A percentile compares a stretch with the other conserved stretches of the same genome.
phyloP scores from a whole-genome alignment of 106 monocot species.

The Dendrobium nobile region DNA sequence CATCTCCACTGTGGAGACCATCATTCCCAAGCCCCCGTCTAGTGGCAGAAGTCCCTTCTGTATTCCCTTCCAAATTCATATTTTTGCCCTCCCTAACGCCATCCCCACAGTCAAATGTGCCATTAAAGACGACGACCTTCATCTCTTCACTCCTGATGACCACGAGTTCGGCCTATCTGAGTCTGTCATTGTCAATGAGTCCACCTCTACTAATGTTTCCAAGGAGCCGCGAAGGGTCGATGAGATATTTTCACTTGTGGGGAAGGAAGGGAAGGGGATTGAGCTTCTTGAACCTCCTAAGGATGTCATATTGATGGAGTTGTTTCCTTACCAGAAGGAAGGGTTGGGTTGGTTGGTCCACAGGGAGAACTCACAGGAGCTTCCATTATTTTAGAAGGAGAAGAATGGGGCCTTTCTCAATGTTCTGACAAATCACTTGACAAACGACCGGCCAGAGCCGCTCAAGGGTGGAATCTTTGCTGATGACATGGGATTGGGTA shows the following conservation, averaged over 20 bases:
- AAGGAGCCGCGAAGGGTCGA: too few relatives aligned
- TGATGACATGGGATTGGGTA: slow-evolving; percentile 96
- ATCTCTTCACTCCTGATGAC: slow-evolving; percentile 29
- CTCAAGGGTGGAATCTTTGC: slow-evolving; percentile 90
- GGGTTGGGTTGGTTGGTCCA: slow-evolving; percentile 76
- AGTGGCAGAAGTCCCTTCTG: slow-evolving; percentile 32
- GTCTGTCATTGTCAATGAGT: too few relatives aligned
- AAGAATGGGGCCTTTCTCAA: slow-evolving; percentile 44
- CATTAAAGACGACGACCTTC: slow-evolving; percentile 32
- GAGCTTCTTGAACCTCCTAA: slow-evolving; percentile 40
- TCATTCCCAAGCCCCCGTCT: slow-evolving; percentile 80
- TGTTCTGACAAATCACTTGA: slow-evolving; percentile 63
- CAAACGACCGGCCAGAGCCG: slow-evolving; percentile 51
- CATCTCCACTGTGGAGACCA: slow-evolving; percentile 42
- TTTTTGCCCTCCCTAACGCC: slow-evolving; percentile 57
- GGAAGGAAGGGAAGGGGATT: too few relatives aligned
- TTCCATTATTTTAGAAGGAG: slow-evolving; percentile 89
- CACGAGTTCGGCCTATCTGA: slow-evolving; percentile 66
- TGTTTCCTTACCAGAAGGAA: slow-evolving; percentile 85
- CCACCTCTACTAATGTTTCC: too few relatives aligned
- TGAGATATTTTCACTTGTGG: too few relatives aligned
- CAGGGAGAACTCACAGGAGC: slow-evolving; percentile 49
- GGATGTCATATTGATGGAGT: slow-evolving; percentile 49
- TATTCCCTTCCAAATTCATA: slow-evolving; percentile 86
- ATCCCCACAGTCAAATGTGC: slow-evolving; percentile 29